These are phyloP conservation scores for Aspergillus alliaceus DNA, from an alignment of 2,329 filamentous ascomycete species.

Conservation along the genomic window DNA sequence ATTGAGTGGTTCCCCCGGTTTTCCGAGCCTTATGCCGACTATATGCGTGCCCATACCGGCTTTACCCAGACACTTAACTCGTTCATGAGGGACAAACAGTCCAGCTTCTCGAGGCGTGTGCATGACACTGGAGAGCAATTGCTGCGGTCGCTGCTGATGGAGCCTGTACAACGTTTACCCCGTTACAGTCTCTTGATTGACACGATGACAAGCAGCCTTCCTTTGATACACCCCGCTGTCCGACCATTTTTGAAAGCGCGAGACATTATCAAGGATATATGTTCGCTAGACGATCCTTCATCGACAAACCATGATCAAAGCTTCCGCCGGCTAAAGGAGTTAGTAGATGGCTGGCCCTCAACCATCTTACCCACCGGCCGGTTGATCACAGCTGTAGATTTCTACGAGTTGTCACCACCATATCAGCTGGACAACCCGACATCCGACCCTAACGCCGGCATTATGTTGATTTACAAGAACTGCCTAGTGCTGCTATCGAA, in stretches of 20 bases:
- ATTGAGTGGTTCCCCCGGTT: constrained; percentile 93
- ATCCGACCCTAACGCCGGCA: constrained; percentile 57
- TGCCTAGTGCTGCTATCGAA: constrained; percentile 76
- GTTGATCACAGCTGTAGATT: constrained; percentile 78
- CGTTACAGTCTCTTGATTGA: constrained; percentile 96
- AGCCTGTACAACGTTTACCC: constrained; percentile 90
- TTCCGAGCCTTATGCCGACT: constrained; percentile 85
- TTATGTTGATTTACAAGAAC: constrained; percentile 84
- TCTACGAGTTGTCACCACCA: constrained; percentile 72
- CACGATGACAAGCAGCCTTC: constrained; percentile 84
- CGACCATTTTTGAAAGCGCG: constrained; percentile 81
- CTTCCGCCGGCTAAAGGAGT: constrained; percentile 70
- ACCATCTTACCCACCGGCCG: constrained; percentile 73
- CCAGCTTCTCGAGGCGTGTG: constrained; percentile 78
- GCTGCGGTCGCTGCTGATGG: constrained; percentile 87
- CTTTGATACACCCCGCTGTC: constrained; percentile 80
- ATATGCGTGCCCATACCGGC: constrained; percentile 85
- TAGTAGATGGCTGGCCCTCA: constrained; percentile 75
- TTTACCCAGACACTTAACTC: constrained; percentile 79
- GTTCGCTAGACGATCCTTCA: constrained; percentile 77
- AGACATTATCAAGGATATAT: constrained; percentile 94
- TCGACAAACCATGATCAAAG: constrained; percentile 69
- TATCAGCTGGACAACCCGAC: constrained; percentile 53
- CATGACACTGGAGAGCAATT: constrained; percentile 85
- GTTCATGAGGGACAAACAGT: constrained; percentile 73